These are phyloP conservation scores for Obelidium mucronatum DNA, from an alignment of 192 early-diverging fungal genomes.

Conservation along the genomic window DNA sequence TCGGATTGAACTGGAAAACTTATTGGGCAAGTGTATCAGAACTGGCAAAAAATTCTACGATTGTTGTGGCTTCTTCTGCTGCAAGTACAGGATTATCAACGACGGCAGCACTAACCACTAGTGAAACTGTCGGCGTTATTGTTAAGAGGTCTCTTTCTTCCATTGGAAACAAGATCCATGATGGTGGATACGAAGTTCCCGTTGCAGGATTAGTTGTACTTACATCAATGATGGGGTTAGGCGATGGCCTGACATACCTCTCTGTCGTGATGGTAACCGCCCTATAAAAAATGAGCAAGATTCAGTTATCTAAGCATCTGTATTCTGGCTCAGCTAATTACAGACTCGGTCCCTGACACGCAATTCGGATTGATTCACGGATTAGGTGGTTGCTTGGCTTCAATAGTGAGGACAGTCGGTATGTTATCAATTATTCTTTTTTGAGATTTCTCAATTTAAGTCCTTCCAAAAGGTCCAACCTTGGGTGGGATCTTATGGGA, in stretches of 20 bases:
- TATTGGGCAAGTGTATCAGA: not conserved
- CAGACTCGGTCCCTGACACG: conserved; percentile 39
- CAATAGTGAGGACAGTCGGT: conserved; percentile 45
- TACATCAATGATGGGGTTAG: conserved; percentile 38
- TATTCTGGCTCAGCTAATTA: conserved; percentile 35
- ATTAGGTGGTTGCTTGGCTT: conserved; percentile 43
- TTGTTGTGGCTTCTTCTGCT: not conserved
- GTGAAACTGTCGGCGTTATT: not conserved
- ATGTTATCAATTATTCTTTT: not conserved
- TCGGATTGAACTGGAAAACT: conserved; percentile 23
- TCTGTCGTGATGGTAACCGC: conserved; percentile 45
- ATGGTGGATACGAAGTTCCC: conserved; percentile 22
- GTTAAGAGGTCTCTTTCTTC: not conserved
- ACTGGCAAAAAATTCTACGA: not conserved
- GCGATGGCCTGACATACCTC: conserved; percentile 49
- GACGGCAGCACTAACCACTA: too few species aligned
- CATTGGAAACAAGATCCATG: conserved; percentile 9
- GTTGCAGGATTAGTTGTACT: conserved; percentile 24
- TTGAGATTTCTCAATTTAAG: not conserved
- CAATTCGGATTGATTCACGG: conserved; percentile 51
- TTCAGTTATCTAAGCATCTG: not conserved
- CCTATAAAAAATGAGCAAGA: too few species aligned
- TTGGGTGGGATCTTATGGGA: conserved; percentile 39
- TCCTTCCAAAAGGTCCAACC: conserved; percentile 11
- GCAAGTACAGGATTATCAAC: too few species aligned